Evolutionary conservation across 2,329 filamentous ascomycete genomes (phyloP).

Genomic region (Keithomyces neogunnii): DNA sequence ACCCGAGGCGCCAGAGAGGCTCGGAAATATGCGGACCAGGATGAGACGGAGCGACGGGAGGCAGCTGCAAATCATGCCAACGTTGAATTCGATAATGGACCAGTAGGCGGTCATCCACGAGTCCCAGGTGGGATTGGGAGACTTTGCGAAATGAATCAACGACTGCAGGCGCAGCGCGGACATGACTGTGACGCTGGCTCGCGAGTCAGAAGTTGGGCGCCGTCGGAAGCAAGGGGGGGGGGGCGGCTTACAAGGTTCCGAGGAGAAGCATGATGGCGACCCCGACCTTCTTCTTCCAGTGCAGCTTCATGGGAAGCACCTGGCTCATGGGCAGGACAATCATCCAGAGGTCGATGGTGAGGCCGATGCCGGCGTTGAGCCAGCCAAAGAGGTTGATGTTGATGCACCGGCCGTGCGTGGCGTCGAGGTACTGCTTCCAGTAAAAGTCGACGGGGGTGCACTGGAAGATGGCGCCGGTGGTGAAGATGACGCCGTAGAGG

Average conservation of each 20-base stretch:
- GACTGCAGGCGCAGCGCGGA: slow-evolving; percentile 16
- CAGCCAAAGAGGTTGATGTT: slow-evolving; percentile 35
- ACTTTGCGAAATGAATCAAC: slow-evolving; percentile 13
- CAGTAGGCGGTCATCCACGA: slow-evolving; percentile 13
- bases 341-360: slow-evolving; percentile 37
- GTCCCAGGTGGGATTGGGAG: slow-evolving; percentile 17
- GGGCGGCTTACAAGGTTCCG: slow-evolving; percentile 21
- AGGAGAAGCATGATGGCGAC: slow-evolving; percentile 34
- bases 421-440: slow-evolving; percentile 32
- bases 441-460: slow-evolving; percentile 36
- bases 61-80: slow-evolving; percentile 18
- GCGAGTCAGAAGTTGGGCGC: background rate
- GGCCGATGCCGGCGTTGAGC: slow-evolving; percentile 37
- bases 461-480: slow-evolving; percentile 31
- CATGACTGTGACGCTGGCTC: slow-evolving; percentile 14
- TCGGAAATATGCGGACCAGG: slow-evolving; percentile 6
- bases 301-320: slow-evolving; percentile 25
- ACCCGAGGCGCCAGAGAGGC: too few species aligned
- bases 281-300: slow-evolving; percentile 18
- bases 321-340: slow-evolving; percentile 34
- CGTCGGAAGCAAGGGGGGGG: background rate
- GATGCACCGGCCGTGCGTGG: slow-evolving; percentile 33
- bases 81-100: slow-evolving; percentile 18
- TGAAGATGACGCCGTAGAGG: slow-evolving; percentile 27
- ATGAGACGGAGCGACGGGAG: slow-evolving; percentile 17